Evolutionary conservation across 305 asterid species (phyloP).

Genomic region (Fraxinus paxiana): DNA sequence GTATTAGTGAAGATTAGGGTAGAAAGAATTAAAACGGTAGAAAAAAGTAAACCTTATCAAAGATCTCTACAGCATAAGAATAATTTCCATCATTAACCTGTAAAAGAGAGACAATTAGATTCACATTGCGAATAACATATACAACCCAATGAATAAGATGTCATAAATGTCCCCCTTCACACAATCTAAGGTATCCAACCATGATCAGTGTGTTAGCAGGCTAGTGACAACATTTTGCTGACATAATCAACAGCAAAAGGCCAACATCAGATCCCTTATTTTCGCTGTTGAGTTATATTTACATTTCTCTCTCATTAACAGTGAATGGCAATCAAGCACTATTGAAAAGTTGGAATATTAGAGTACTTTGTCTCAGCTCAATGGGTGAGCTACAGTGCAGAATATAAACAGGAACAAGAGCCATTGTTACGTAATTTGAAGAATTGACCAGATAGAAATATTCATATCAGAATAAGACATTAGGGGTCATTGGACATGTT

Average conservation of each 20-base stretch:
- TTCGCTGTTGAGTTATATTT: conserved; percentile 4
- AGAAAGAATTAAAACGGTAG: conserved; percentile 7
- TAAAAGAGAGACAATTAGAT: conserved; percentile 29
- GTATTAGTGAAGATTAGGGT: conserved; percentile 16
- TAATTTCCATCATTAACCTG: conserved; percentile 97
- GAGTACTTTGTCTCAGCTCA: neutral
- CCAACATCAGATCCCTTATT: neutral
- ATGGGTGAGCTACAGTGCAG: neutral
- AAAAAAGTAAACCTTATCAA: conserved; percentile 67
- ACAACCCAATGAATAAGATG: neutral
- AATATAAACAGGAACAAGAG: neutral
- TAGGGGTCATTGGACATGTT: neutral
- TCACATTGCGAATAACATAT: conserved; percentile 13
- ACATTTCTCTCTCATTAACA: neutral
- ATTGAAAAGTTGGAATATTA: neutral
- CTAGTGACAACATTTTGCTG: neutral
- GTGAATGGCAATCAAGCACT: neutral
- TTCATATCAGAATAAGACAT: neutral
- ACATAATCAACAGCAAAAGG: conserved; percentile 18
- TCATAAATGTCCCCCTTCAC: neutral
- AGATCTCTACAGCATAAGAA: conserved; percentile 77
- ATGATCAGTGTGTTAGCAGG: conserved; percentile 19
- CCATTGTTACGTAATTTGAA: neutral
- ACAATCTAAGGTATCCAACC: conserved; percentile 13
- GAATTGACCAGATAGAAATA: neutral